Base-by-base conservation (phyloP, 176 grass and related monocot species). In the Secale cereale region DNA sequence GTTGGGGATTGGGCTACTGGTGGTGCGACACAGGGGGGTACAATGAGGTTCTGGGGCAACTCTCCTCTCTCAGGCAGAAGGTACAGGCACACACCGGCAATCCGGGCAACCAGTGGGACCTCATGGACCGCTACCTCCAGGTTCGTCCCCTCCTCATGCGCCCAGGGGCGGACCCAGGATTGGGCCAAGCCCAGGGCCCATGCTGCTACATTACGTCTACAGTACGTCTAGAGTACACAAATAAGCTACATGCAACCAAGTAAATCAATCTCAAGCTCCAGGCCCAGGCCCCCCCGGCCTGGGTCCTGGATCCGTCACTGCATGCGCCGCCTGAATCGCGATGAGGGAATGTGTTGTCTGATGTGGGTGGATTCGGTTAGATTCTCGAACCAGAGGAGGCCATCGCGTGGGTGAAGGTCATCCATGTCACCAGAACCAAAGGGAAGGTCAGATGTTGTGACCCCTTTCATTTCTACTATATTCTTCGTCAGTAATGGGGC, bases 351-450 rank as follows among this genome's bases (percentile, higher is more conserved):
- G 64, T 14, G 5, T 10, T 46, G 14, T 40, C 23, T 78, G 57
- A 62, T 78, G 39, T 33, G 13, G 76, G 33, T 62, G 56, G 14
- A 28, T 62, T 40, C 62, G 22, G 33, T 11, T 39, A 78, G 76
- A 78, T 78, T 78, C 56, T 78, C 22, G 76, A 88, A 77, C 74
- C 94, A 76, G 91, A 97, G 85, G 76, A 94, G 79, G 74, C 79
- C 16, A 94, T 93, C 59, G 56, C 75, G 54, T 60, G 84, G 61
- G 88, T 97, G 85, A 97, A 93, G 77, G 92, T 97, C 64, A 88
- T 97, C 74, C 95, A 97, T 77, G 86, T 97, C 59, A 92, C 90
- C 1, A 91, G 92, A 80, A 98, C 95, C 43, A 98, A 98, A 83
- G 95, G 95, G 54, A 98, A 98, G 95, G 95, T 98, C 12, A 20